Base-by-base conservation (phyloP, 179 eudicot species). In the Drosera spatulata region DNA sequence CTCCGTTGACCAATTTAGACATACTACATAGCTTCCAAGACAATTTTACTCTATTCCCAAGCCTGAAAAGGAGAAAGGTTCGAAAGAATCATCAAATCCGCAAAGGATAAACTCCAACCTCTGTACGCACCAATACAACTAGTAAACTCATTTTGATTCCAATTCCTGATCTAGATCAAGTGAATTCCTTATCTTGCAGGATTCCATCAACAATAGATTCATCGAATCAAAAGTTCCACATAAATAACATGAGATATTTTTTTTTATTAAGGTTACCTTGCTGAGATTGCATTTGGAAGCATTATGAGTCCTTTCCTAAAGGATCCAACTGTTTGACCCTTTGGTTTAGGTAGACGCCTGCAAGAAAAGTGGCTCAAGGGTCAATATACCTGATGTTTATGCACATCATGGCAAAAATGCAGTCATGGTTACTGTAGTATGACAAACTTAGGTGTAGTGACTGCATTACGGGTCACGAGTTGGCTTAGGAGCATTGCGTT, bases 311-410 rank as follows among this genome's bases (percentile, higher is more conserved):
- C 96, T 72, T 81, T 88, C 69, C 77, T 78, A 62, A 88, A 81
- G 55, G 96, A 88, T 68, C 90, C 96, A 73, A 88, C 94, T 6
- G 96, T 88, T 73, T 88, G 96, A 60, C 96, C 96, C 75, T 85
- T 85, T 52, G 84, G 85, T 65, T 74, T 78, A 10, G 90, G 96
- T 46, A 88, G 79, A 58, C 86, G 87, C 77, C 96, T 88, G 82
- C 65, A 69, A 64, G 47, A 66, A 53, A 15, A 66, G 55, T 46
- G 53, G 10, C 56, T 7, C 46, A 10, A 47, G 59, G 39, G 41
- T 50, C n/a, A 9, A 49, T 3, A n/a, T 49, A 49, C 52, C 12
- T 9, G 0, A 22, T 22, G 33, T 22, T 0, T 1, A 22, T 22
- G 33, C 33, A 22, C 1, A 22, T 22, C 33, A 22, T 22, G 33